These are phyloP conservation scores for Dothistroma pini DNA, from an alignment of 2,329 filamentous ascomycete species.

Conservation along the genomic window DNA sequence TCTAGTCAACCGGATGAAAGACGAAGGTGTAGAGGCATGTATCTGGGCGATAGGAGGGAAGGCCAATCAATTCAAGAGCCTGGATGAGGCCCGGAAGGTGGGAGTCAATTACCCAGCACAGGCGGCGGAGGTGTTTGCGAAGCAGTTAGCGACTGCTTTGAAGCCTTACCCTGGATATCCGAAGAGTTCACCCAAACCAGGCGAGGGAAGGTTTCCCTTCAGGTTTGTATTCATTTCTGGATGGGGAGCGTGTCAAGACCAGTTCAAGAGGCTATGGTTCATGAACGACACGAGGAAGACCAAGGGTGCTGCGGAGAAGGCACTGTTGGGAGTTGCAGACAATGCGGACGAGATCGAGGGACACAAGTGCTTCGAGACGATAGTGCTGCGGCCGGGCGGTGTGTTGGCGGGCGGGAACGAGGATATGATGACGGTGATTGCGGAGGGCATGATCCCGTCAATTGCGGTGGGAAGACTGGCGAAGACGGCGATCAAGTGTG, in stretches of 20 bases:
- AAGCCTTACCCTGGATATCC: slow-evolving; percentile 24
- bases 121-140: slow-evolving; percentile 34
- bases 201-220: slow-evolving; percentile 36
- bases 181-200: slow-evolving; percentile 19
- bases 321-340: slow-evolving; percentile 32
- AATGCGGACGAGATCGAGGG: slow-evolving; percentile 28
- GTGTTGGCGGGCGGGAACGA: slow-evolving; percentile 31
- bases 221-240: slow-evolving; percentile 43
- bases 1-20: slow-evolving; percentile 38
- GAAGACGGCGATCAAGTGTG: slow-evolving; percentile 30
- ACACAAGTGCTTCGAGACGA: slow-evolving; percentile 35
- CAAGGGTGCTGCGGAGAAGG: slow-evolving; percentile 39
- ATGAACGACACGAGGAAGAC: slow-evolving; percentile 34
- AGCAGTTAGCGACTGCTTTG: slow-evolving; percentile 26
- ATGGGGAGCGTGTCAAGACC: slow-evolving; percentile 39
- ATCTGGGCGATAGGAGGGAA: slow-evolving; percentile 42
- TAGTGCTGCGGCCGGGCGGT: slow-evolving; percentile 33
- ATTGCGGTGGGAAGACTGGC: slow-evolving; percentile 35
- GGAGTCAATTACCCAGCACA: slow-evolving; percentile 32
- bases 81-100: slow-evolving; percentile 32
- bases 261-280: slow-evolving; percentile 38
- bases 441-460: slow-evolving; percentile 28
- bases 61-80: slow-evolving; percentile 24
- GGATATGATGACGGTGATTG: slow-evolving; percentile 31
- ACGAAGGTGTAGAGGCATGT: slow-evolving; percentile 43